phyloP scores from a whole-genome alignment of 805 yeast genomes.

The Pichia californica region DNA sequence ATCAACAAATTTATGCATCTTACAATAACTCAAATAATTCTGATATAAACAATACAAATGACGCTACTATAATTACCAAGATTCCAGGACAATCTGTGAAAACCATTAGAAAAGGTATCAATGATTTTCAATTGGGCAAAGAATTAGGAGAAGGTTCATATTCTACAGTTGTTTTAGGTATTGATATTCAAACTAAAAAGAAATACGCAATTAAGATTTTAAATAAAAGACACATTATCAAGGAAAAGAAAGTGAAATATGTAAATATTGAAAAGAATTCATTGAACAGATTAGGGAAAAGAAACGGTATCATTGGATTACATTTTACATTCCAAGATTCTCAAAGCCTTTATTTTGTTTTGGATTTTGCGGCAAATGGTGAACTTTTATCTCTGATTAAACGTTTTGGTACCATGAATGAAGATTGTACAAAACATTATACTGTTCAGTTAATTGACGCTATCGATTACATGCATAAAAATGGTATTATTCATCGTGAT shows the following conservation, averaged over 20 bases:
- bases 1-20: background rate
- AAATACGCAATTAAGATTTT: conserved; percentile 71
- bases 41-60: conserved; percentile 2
- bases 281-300: conserved; percentile 54
- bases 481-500: conserved; percentile 77
- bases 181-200: conserved; percentile 58
- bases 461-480: conserved; percentile 60
- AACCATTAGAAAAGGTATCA: conserved; percentile 50
- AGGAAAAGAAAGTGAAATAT: conserved; percentile 77
- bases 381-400: conserved; percentile 65
- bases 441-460: conserved; percentile 73
- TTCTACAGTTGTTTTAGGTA: conserved; percentile 85
- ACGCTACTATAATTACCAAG: conserved; percentile 39
- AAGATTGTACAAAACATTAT: conserved; percentile 60
- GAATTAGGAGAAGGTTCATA: conserved; percentile 94
- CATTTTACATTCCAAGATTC: conserved; percentile 80
- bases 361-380: conserved; percentile 77
- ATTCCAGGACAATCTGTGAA: conserved; percentile 34
- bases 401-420: conserved; percentile 63
- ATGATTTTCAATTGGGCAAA: conserved; percentile 83
- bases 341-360: conserved; percentile 61
- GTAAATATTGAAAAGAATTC: conserved; percentile 82
- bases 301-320: conserved; percentile 55
- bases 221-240: conserved; percentile 71
- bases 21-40: background rate